Percentiles rank a stretch among this genome's conserved stretches.
Evolutionary conservation across 2,329 filamentous ascomycete genomes (phyloP).

Genomic region (Aspergillus sp.): DNA sequence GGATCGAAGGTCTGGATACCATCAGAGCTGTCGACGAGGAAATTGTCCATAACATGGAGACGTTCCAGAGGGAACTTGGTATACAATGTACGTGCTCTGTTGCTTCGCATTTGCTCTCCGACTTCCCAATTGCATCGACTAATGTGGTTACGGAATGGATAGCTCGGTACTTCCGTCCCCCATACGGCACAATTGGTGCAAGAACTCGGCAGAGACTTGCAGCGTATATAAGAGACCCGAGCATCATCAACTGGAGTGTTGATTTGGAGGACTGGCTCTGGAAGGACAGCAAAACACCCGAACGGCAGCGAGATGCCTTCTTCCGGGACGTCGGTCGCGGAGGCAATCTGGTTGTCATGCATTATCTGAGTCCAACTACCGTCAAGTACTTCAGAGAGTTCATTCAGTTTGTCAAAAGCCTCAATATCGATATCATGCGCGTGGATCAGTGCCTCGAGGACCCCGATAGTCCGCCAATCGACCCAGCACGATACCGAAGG

Average conservation of each 20-base stretch:
- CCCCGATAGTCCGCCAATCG: constrained; percentile 40
- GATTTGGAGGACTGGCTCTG: constrained; percentile 75
- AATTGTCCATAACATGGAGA: constrained; percentile 39
- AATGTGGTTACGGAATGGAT: constrained; percentile 2
- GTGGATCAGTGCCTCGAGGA: constrained; percentile 70
- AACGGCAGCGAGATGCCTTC: constrained; percentile 70
- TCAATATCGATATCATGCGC: constrained; percentile 68
- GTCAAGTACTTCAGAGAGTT: constrained; percentile 68
- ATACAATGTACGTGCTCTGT: constrained; percentile 36
- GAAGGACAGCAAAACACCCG: constrained; percentile 64
- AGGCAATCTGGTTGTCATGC: constrained; percentile 69
- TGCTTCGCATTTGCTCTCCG: not conserved
- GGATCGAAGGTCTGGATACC: constrained; percentile 42
- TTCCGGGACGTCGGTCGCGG: constrained; percentile 65
- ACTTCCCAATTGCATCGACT: not conserved
- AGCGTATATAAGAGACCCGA: constrained; percentile 55
- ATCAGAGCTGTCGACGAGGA: constrained; percentile 42
- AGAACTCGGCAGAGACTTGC: constrained; percentile 68
- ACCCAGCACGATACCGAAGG: not conserved
- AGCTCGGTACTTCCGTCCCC: constrained; percentile 68
- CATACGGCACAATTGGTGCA: constrained; percentile 70
- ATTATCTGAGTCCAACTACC: constrained; percentile 69
- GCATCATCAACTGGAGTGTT: constrained; percentile 70
- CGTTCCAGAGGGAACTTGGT: constrained; percentile 36
- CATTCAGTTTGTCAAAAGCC: constrained; percentile 66